Evolutionary conservation across 495 filamentous ascomycete genomes (phyloP).

Genomic region (Penicillium crystallinum): DNA sequence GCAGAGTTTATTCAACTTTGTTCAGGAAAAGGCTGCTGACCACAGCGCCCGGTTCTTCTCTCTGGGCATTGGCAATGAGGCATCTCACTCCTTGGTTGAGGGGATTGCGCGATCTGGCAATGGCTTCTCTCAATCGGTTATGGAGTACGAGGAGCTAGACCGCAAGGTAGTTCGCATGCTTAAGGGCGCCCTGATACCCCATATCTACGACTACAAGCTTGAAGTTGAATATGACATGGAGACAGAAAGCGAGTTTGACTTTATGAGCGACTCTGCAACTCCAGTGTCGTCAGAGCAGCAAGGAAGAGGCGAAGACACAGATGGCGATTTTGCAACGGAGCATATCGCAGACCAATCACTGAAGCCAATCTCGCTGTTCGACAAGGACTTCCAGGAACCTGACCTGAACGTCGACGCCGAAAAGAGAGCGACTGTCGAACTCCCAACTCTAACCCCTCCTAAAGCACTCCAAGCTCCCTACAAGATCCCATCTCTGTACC

Average conservation of each 20-base stretch:
- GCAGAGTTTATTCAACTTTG: conserved; percentile 47
- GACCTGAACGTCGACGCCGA: conserved; percentile 21
- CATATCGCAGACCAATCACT: not conserved
- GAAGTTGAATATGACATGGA: conserved; percentile 52
- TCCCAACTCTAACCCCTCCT: conserved; percentile 46
- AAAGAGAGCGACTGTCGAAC: conserved; percentile 29
- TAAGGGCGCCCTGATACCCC: conserved; percentile 59
- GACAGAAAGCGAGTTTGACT: conserved; percentile 49
- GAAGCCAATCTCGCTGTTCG: conserved; percentile 56
- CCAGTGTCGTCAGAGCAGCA: conserved; percentile 1
- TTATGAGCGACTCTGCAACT: conserved; percentile 47
- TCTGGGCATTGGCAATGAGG: conserved; percentile 57
- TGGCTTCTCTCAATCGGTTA: conserved; percentile 60
- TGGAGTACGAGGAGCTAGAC: conserved; percentile 53
- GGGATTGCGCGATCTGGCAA: conserved; percentile 62
- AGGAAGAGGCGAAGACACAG: not conserved
- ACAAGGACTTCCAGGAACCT: conserved; percentile 35
- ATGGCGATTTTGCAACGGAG: not conserved
- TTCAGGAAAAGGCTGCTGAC: conserved; percentile 33
- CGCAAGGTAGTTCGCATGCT: conserved; percentile 66
- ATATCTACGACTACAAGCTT: conserved; percentile 54
- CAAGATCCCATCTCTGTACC: conserved; percentile 56
- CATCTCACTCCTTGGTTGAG: conserved; percentile 61
- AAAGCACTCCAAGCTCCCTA: conserved; percentile 58
- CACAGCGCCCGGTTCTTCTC: conserved; percentile 57